Conservation (phyloP, 495 filamentous ascomycete species). For the Penicillium verhagenii region DNA sequence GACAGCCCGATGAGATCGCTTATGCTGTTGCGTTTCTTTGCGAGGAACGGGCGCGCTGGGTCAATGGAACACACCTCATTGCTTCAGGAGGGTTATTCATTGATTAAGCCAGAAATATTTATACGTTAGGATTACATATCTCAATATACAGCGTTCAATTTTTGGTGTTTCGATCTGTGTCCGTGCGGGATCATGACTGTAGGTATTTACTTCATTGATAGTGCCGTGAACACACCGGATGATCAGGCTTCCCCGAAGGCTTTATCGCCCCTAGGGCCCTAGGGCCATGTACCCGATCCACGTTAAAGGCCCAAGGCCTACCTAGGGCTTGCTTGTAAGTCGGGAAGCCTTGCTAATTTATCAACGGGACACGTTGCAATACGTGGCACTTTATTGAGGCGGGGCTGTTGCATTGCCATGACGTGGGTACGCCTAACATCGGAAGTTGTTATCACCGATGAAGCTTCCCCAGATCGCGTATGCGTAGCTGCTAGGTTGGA, state of each 20-base stretch:
- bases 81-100: conserved; percentile 36
- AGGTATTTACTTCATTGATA: too few species aligned
- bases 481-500: neutral
- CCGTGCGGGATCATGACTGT: too few species aligned
- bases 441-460: neutral
- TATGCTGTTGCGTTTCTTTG: conserved; percentile 39
- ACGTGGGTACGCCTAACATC: neutral
- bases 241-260: neutral
- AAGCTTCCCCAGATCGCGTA: neutral
- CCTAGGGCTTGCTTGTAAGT: neutral
- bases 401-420: too few species aligned
- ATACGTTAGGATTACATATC: neutral
- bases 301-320: neutral
- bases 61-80: conserved; percentile 38
- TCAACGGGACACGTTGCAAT: too few species aligned
- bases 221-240: neutral
- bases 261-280: neutral
- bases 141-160: neutral
- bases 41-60: conserved; percentile 38
- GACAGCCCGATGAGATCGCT: conserved; percentile 38
- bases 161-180: too few species aligned
- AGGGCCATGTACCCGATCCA: too few species aligned
- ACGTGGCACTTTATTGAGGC: too few species aligned
- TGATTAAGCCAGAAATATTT: conserved; percentile 13
- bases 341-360: too few species aligned